Base-by-base conservation (phyloP, 805 yeast species). In the Priceomyces medius region DNA sequence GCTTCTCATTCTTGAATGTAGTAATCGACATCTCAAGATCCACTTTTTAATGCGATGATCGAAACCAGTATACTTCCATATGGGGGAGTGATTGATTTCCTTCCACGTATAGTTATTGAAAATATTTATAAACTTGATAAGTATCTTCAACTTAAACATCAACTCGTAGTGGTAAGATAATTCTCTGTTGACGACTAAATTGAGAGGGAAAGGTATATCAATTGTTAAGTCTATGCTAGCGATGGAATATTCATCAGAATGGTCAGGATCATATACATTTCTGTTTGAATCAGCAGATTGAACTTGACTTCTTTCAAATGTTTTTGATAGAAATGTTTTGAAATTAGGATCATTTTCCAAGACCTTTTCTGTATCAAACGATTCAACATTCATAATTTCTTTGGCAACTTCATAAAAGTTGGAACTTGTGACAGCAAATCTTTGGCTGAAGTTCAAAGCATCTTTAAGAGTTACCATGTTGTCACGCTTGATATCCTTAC, bases 191-290 rank as follows among this genome's bases (percentile, higher is more conserved):
- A 88, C 65, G 1, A 93, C 71, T 19, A 91, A 68, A 53, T 88
- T 88, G 37, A 88, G 63, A 0, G 99, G 99, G 56, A 88, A 93
- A 3, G 97, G 97, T 17, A 90, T 60, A n/a, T 73, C 61, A 6
- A 83, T 45, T 31, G 81, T 80, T 34, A 84, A 61, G 43, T 76
- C 77, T 8, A 84, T 58, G 38, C 75, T 74, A 35, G 80, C 68
- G 1, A 83, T 67, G 1, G 79, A 55, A 35, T 68, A 70, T 20
- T 68, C 61, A 45, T 63, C 75, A 40, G 56, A 35, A 37, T 55
- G 46, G 51, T 63, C 46, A 51, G 68, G 49, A 24, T 59, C 57
- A 43, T 46, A 23, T 7, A 34, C 19, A 12, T 41, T 31, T 3
- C 16, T 32, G 23, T 40, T 36, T n/a, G 44, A 40, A 12, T 48